Percentiles rank a stretch among this genome's conserved stretches.
These are phyloP conservation scores for Colletotrichum lentis DNA, from an alignment of 2,329 filamentous ascomycete genomes.

Conservation along the genomic window DNA sequence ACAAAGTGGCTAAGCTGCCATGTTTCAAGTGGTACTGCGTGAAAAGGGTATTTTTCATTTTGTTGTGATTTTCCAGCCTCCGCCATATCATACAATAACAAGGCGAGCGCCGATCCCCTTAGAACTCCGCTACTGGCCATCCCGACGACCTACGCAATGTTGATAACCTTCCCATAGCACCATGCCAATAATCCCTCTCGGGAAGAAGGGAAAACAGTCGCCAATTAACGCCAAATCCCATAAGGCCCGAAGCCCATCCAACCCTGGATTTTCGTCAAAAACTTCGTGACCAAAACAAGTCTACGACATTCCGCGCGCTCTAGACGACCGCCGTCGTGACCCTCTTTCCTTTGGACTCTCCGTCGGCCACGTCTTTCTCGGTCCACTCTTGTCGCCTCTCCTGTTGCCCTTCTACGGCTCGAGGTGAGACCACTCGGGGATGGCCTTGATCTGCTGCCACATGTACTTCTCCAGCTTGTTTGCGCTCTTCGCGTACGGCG, in stretches of 20 bases:
- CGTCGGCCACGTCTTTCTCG: background rate
- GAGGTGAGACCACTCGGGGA: conserved; percentile 87
- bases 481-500: conserved; percentile 92
- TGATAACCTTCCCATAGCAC: background rate
- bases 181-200: background rate
- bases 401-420: conserved; percentile 54
- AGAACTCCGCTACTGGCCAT: conserved; percentile 5
- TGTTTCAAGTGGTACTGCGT: background rate
- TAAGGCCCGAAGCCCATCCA: background rate
- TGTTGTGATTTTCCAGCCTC: background rate
- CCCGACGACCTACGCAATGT: background rate
- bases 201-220: conserved; percentile 2
- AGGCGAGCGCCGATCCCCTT: background rate
- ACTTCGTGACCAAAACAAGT: conserved; percentile 17
- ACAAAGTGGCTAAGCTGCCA: background rate
- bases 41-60: background rate
- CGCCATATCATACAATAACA: conserved; percentile 5
- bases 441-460: conserved; percentile 90
- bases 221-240: conserved; percentile 29
- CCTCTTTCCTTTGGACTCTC: background rate
- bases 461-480: conserved; percentile 94
- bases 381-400: conserved; percentile 9
- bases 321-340: conserved; percentile 26
- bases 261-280: conserved; percentile 17
- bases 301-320: conserved; percentile 12